Base-by-base conservation (phyloP, 2,329 filamentous ascomycete genomes). In the Fonsecaea nubica region DNA sequence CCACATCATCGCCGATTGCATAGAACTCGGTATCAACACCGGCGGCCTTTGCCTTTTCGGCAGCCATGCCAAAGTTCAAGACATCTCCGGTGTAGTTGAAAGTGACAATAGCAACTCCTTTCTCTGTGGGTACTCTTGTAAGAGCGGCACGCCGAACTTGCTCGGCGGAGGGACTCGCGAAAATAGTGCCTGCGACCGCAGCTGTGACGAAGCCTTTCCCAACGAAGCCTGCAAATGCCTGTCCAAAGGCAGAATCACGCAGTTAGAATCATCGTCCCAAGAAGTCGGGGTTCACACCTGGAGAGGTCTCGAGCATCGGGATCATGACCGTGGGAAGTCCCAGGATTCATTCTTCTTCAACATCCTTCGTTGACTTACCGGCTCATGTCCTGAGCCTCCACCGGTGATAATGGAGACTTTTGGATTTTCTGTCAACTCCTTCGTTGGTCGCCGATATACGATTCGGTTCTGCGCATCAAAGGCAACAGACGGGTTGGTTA, bases 31-130 rank as follows among this genome's bases (percentile, higher is more conserved):
- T 91, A 18, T 88, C 80, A 30, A 92, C 79, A 0, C 92, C 93
- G 0, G 88, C 87, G 1, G 92, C 92, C 65, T 90, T 89, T 15
- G 93, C 93, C 81, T 97, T 97, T 79, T 97, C 94, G 8, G 95
- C 92, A 0, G 90, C 93, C 86, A 97, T 90, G 63, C 93, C 93
- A 76, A 97, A 97, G 80, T 97, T 96, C 72, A 97, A 85, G 62
- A 97, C 87, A 77, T 93, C 91, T 42, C 91, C 91, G 1, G 92
- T 96, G 79, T 96, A 96, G 78, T 64, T 59, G 62, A 64, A 64
- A 7, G 62, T 64, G 30, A 64, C 55, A 18, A 57, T 64, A 7
- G 97, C 78, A 1, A 97, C 90, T 30, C 93, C 94, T 68, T 87
- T 86, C 53, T 86, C 83, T 3, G 85, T 85, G 67, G 91, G 87